Base-by-base conservation (phyloP, 1,284 basidiomycete species). In the Sporisorium graminicola region DNA sequence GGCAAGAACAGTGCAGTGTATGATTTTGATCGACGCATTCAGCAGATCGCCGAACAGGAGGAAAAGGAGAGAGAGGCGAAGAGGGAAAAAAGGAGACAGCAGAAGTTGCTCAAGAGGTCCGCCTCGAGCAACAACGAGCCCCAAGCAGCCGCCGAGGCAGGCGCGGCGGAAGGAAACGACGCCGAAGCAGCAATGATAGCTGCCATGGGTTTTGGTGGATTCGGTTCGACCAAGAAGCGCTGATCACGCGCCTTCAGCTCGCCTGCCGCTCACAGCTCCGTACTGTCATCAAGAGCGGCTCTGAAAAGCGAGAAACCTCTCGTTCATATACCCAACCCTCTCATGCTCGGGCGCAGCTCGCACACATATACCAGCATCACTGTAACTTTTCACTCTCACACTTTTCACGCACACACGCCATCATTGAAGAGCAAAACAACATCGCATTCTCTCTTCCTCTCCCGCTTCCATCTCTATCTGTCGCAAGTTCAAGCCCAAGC, bases 181-280 rank as follows among this genome's bases (percentile, higher is more conserved):
- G 58, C 87, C 90, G 47, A 86, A 26, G 79, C 84, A 59, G 91
- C 92, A 71, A 93, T 95, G 90, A 89, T 92, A 73, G 87, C 88
- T 42, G 90, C 94, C 88, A 96, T 98, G 95, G 95, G 95, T 46
- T 98, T 98, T 86, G 91, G 90, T 47, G 93, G 94, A 3, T 98
- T 98, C 83, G 93, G 93, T 16, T 88, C 92, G 22, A 90, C 90
- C 31, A 94, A 94, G 42, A 69, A 68, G 33, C 64, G 69, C 27
- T 78, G 54, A 65, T 12, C 13, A 10, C 13, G 9, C 29, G 8
- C 24, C 24, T 16, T 47, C 13, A 20, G 4, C n/a, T 8, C 10
- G 43, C n/a, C 20, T 43, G 3, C 40, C n/a, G 16, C 18, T 43
- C 40, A 12, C n/a, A n/a, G n/a, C n/a, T n/a, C n/a, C n/a, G n/a